phyloP scores from a whole-genome alignment of 768 basidiomycete species.

The Cubamyces lactineus region DNA sequence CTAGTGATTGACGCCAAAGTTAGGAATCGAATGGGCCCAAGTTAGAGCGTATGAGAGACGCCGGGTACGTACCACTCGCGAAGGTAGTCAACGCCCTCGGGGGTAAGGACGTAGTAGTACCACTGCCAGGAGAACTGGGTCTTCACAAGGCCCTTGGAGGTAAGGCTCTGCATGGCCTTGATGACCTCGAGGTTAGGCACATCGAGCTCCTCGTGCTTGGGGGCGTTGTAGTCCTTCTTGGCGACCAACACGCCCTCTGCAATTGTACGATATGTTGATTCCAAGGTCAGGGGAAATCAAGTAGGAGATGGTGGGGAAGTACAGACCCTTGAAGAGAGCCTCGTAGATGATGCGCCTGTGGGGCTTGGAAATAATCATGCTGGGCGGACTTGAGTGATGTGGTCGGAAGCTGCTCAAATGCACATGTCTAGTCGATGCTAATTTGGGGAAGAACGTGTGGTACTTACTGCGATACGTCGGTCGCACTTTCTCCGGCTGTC shows the following conservation, averaged over 20 bases:
- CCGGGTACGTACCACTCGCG: slow-evolving; percentile 72
- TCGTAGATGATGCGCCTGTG: slow-evolving; percentile 97
- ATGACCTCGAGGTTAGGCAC: slow-evolving; percentile 71
- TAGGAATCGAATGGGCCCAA: background rate
- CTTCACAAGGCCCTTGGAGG: slow-evolving; percentile 87
- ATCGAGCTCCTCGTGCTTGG: slow-evolving; percentile 89
- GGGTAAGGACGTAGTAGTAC: slow-evolving; percentile 97
- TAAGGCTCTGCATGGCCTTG: slow-evolving; percentile 71
- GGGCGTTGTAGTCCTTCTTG: slow-evolving; percentile 98
- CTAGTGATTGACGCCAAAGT: slow-evolving; percentile 40
- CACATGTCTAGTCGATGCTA: background rate
- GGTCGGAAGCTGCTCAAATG: slow-evolving; percentile 36
- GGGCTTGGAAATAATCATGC: slow-evolving; percentile 96
- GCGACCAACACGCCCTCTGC: slow-evolving; percentile 98
- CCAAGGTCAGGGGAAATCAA: background rate
- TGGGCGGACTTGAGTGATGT: slow-evolving; percentile 41
- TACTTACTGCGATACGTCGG: slow-evolving; percentile 41
- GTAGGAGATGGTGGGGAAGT: background rate
- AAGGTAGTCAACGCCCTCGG: slow-evolving; percentile 96
- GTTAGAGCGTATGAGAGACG: background rate
- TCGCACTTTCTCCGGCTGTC: slow-evolving; percentile 42
- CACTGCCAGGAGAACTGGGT: slow-evolving; percentile 99
- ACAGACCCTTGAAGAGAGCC: slow-evolving; percentile 98
- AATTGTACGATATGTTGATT: background rate
- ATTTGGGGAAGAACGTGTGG: background rate